These are phyloP conservation scores for Anthracocystis walkeri DNA, from an alignment of 1,284 basidiomycete genomes.

Conservation along the genomic window DNA sequence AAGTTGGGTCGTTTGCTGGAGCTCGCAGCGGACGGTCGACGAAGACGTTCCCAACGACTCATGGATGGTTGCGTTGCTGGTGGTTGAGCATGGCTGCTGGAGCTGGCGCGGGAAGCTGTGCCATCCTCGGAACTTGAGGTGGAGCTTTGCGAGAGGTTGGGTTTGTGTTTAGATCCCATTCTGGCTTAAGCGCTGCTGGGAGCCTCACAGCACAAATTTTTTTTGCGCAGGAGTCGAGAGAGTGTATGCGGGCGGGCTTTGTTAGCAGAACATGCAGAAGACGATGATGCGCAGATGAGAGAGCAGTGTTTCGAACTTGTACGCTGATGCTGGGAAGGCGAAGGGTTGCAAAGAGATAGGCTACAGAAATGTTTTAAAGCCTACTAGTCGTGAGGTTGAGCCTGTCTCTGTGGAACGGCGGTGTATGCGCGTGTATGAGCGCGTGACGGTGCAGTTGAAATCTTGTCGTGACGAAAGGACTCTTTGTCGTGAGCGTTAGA, in stretches of 20 bases:
- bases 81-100: constrained; percentile 18
- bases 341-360: background rate
- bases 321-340: constrained; percentile 3
- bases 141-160: constrained; percentile 45
- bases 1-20: constrained; percentile 45
- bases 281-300: background rate
- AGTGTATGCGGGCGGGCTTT: constrained; percentile 17
- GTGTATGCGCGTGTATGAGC: constrained; percentile 5
- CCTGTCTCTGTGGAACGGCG: background rate
- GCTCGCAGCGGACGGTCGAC: constrained; percentile 41
- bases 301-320: background rate
- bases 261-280: constrained; percentile 17
- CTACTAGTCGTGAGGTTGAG: background rate
- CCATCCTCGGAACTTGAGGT: constrained; percentile 42
- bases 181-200: too few species aligned
- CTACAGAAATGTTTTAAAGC: background rate
- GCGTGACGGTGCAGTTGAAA: background rate
- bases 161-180: constrained; percentile 39
- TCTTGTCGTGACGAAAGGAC: background rate
- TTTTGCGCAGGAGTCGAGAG: constrained; percentile 1
- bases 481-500: background rate
- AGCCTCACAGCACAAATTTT: constrained; percentile 12
- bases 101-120: constrained; percentile 23
- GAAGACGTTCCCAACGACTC: constrained; percentile 49
- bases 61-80: constrained; percentile 14